These are phyloP conservation scores for Cicer yamashitae DNA, from an alignment of 306 rosid species.

Conservation along the genomic window DNA sequence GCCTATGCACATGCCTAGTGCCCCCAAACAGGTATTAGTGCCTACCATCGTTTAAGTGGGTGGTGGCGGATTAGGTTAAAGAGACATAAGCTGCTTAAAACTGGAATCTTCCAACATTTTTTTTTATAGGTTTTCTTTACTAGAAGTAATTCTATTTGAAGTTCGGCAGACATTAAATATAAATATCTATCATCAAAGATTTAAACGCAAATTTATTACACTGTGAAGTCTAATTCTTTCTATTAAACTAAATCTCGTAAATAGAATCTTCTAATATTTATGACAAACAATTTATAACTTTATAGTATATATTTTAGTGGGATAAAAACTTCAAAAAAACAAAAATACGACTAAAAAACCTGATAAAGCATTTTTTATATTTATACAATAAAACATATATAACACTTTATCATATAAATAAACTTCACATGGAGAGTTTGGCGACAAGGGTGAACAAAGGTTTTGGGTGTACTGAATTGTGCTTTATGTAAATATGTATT, in stretches of 20 bases:
- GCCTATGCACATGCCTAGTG: conserved; percentile 29
- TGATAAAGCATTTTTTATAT: background rate
- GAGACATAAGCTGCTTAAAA: background rate
- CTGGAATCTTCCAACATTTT: background rate
- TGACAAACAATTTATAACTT: conserved; percentile 2
- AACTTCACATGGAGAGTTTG: conserved; percentile 5
- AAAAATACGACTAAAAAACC: background rate
- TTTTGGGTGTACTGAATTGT: conserved; percentile 16
- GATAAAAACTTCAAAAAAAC: background rate
- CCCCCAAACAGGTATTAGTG: conserved; percentile 33
- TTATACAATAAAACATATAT: background rate
- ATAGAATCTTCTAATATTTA: background rate
- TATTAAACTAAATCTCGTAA: too few species aligned
- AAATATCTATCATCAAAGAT: too few species aligned
- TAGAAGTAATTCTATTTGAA: too few species aligned
- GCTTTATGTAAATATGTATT: background rate
- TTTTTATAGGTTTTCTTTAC: too few species aligned
- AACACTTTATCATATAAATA: background rate
- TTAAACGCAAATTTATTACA: too few species aligned
- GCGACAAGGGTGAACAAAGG: background rate
- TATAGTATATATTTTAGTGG: background rate
- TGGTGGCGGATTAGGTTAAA: conserved; percentile 38
- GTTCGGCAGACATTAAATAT: too few species aligned
- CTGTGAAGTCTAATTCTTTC: too few species aligned
- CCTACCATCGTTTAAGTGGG: conserved; percentile 36